Percentiles rank a stretch among this genome's conserved stretches.
These are phyloP conservation scores for Oryza glumipatula DNA, from an alignment of 176 grass and related monocot species.

Conservation along the genomic window DNA sequence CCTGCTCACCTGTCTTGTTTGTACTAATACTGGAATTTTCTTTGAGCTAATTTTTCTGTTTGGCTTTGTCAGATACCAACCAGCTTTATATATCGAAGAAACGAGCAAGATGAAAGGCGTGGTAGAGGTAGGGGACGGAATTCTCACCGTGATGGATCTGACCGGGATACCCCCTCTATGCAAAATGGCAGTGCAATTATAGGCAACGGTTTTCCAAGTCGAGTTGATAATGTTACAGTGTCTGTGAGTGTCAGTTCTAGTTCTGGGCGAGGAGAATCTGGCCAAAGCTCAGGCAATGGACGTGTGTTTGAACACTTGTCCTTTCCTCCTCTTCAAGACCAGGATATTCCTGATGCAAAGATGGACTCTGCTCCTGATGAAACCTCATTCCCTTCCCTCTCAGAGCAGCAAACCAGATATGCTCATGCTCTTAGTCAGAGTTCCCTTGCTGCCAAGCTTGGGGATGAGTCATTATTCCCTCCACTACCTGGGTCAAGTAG, in stretches of 20 bases:
- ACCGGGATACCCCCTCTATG: constrained; percentile 38
- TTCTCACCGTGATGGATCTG: constrained; percentile 50
- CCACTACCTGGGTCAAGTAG: constrained; percentile 80
- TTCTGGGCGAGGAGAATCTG: constrained; percentile 43
- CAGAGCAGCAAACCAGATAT: constrained; percentile 74
- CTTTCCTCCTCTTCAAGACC: constrained; percentile 86
- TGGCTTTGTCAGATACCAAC: constrained; percentile 77
- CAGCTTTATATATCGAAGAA: constrained; percentile 89
- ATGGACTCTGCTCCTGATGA: constrained; percentile 57
- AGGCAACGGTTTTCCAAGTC: constrained; percentile 31
- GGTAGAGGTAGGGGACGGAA: constrained; percentile 75
- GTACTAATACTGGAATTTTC: not conserved
- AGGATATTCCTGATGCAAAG: constrained; percentile 54
- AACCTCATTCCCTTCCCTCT: constrained; percentile 62
- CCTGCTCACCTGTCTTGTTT: not conserved
- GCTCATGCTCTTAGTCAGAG: constrained; percentile 74
- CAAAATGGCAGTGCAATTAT: constrained; percentile 51
- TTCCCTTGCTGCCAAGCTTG: constrained; percentile 49
- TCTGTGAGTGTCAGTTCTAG: constrained; percentile 44
- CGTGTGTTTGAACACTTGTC: constrained; percentile 64
- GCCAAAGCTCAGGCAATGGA: constrained; percentile 43
- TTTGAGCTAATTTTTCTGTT: constrained; percentile 40
- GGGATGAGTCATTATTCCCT: constrained; percentile 82
- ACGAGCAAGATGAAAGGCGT: constrained; percentile 76
- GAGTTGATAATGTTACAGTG: constrained; percentile 42